Conservation (phyloP, 345 rosid species). For the Cardamine chenopodiifolia region DNA sequence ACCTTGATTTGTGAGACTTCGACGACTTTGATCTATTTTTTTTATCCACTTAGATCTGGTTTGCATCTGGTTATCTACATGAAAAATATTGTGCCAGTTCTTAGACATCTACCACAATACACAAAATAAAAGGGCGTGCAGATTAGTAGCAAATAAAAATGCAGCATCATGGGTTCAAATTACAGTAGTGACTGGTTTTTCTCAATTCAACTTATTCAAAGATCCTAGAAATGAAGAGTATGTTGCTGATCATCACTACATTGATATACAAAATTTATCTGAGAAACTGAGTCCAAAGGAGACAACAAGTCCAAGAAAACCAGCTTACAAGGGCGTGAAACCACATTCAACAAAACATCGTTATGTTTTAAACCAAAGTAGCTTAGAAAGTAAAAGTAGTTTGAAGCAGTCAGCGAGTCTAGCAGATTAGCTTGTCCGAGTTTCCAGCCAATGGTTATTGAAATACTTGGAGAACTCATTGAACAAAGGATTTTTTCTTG, state of each 20-base stretch:
- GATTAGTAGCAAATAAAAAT: conserved; percentile 28
- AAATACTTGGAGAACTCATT: conserved; percentile 51
- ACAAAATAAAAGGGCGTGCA: conserved; percentile 33
- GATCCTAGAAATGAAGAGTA: conserved; percentile 33
- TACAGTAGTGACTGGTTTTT: conserved; percentile 46
- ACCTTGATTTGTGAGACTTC: no score
- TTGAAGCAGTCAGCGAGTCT: conserved; percentile 45
- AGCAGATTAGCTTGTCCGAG: conserved; percentile 47
- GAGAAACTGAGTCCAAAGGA: conserved; percentile 35
- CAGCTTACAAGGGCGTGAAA: conserved; percentile 27
- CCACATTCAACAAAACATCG: conserved; percentile 19
- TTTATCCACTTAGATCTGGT: no score
- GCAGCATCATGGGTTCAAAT: conserved; percentile 54
- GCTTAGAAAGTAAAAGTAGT: conserved; percentile 34
- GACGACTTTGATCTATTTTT: no score
- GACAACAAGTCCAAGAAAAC: conserved; percentile 31
- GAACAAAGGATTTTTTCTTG: conserved; percentile 34
- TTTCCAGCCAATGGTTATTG: conserved; percentile 55
- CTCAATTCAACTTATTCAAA: conserved; percentile 48
- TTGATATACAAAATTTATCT: conserved; percentile 37
- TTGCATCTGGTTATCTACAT: conserved; percentile 30
- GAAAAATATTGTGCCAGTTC: conserved; percentile 44
- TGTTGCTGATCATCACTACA: conserved; percentile 28
- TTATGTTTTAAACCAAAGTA: conserved; percentile 25
- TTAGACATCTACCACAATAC: conserved; percentile 47